phyloP scores from a whole-genome alignment of 169 alveolate genomes.

The Cryptosporidium sp. region DNA sequence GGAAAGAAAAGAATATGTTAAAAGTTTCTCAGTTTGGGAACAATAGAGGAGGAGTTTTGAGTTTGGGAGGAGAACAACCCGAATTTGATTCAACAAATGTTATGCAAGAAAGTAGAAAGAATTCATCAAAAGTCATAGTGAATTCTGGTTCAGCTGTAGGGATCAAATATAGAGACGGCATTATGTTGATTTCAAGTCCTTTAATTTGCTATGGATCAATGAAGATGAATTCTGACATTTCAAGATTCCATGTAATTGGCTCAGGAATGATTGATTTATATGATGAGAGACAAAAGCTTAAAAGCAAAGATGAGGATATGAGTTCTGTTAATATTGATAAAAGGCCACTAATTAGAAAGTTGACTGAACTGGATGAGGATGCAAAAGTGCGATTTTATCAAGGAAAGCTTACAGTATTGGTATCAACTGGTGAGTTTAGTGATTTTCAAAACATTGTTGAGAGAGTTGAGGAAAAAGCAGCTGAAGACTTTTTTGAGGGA shows the following conservation, averaged over 20 bases:
- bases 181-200: slow-evolving; percentile 65
- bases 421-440: slow-evolving; percentile 63
- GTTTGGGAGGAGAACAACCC: not conserved
- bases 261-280: slow-evolving; percentile 30
- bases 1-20: not conserved
- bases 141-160: slow-evolving; percentile 69
- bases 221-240: slow-evolving; percentile 50
- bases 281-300: slow-evolving; percentile 10
- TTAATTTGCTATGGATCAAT: slow-evolving; percentile 45
- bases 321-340: slow-evolving; percentile 6
- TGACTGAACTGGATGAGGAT: slow-evolving; percentile 18
- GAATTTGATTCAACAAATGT: not conserved
- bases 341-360: slow-evolving; percentile 21
- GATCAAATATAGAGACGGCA: slow-evolving; percentile 55
- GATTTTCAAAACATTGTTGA: slow-evolving; percentile 55
- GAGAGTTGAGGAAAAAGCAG: slow-evolving; percentile 56
- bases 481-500: slow-evolving; percentile 35
- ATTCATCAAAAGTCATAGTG: slow-evolving; percentile 52
- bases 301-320: slow-evolving; percentile 34
- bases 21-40: not conserved
- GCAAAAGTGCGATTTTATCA: slow-evolving; percentile 50
- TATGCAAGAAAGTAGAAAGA: slow-evolving; percentile 12
- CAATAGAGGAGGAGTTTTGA: not conserved
- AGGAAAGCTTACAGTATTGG: slow-evolving; percentile 17
- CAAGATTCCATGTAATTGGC: slow-evolving; percentile 69